Evolutionary conservation across 2,329 filamentous ascomycete species (phyloP).

Genomic region (Cucurbitaria berberidis): DNA sequence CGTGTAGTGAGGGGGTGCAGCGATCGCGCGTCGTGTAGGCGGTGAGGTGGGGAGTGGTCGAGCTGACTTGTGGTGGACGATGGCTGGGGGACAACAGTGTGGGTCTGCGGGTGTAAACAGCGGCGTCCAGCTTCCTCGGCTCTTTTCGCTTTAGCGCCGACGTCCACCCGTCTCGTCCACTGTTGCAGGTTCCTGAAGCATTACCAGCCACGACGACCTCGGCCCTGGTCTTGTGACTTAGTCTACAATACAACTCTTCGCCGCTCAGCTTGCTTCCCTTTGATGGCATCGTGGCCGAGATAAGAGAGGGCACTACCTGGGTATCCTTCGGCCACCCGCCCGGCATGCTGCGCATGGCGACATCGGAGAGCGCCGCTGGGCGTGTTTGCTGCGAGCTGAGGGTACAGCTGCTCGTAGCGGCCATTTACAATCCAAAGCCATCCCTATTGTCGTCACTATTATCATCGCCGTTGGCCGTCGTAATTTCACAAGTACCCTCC

Average conservation of each 20-base stretch:
- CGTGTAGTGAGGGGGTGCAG: slow-evolving; percentile 23
- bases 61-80: slow-evolving; percentile 26
- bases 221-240: slow-evolving; percentile 7
- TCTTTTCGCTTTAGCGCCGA: slow-evolving; percentile 6
- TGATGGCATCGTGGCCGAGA: neutral
- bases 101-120: slow-evolving; percentile 20
- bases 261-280: neutral
- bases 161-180: slow-evolving; percentile 7
- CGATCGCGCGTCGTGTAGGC: slow-evolving; percentile 18
- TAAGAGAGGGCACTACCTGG: neutral
- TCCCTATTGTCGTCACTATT: neutral
- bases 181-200: slow-evolving; percentile 12
- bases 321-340: neutral
- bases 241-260: neutral
- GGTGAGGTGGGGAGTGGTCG: slow-evolving; percentile 25
- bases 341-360: slow-evolving; percentile 8
- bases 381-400: neutral
- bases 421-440: neutral
- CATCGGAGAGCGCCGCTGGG: slow-evolving; percentile 3
- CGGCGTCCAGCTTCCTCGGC: slow-evolving; percentile 14
- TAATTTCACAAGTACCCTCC: too few relatives aligned
- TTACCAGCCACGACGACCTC: slow-evolving; percentile 14
- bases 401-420: neutral
- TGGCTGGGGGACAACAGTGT: slow-evolving; percentile 22
- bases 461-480: too few relatives aligned